Evolutionary conservation across 441 rosid species (phyloP).

Genomic region (Pelargonium citronellum): DNA sequence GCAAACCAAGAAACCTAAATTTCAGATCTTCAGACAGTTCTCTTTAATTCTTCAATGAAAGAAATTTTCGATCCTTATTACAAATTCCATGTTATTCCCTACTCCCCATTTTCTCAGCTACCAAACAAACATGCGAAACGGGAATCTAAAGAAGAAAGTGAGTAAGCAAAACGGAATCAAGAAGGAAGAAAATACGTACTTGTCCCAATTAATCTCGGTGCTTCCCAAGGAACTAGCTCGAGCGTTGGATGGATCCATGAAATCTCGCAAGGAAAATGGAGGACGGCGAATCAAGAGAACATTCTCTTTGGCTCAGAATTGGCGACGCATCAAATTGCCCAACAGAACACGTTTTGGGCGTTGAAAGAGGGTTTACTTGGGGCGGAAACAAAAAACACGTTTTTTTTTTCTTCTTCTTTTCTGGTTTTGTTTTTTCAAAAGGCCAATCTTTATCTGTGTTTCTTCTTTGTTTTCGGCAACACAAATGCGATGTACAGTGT

Average conservation of each 20-base stretch:
- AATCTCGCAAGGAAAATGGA: neutral
- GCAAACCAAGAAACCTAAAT: neutral
- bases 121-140: constrained; percentile 5
- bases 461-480: no score
- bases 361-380: no score
- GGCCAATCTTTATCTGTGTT: no score
- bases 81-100: neutral
- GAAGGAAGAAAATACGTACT: constrained; percentile 35
- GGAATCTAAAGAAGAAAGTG: neutral
- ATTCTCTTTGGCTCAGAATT: neutral
- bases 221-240: constrained; percentile 51
- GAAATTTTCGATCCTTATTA: neutral
- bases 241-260: constrained; percentile 49
- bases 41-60: no score
- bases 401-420: no score
- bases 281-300: neutral
- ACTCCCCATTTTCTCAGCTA: neutral
- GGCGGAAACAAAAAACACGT: no score
- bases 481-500: no score
- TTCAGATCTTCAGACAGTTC: neutral
- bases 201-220: constrained; percentile 88
- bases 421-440: no score
- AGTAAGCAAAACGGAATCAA: neutral
- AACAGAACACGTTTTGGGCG: neutral
- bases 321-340: neutral